These are phyloP conservation scores for Coniochaeta ligniaria DNA, from an alignment of 2,329 filamentous ascomycete species.

Conservation along the genomic window DNA sequence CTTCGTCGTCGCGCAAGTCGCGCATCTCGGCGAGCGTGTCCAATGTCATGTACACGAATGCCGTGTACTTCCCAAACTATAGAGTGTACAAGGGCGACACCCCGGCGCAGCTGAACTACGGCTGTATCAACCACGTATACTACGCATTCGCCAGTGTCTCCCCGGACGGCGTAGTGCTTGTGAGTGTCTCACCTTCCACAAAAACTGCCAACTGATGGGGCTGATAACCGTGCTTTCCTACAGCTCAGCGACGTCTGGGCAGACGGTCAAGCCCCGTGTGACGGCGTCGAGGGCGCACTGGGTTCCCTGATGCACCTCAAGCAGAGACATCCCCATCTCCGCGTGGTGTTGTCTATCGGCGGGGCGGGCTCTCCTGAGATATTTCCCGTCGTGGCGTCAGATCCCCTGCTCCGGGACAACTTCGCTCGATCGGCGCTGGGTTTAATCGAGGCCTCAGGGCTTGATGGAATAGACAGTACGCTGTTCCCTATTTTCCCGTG, in stretches of 20 bases:
- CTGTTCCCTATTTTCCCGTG: neutral
- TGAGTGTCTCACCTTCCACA: slow-evolving; percentile 32
- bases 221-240: neutral
- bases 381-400: slow-evolving; percentile 61
- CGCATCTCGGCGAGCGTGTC: slow-evolving; percentile 36
- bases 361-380: slow-evolving; percentile 58
- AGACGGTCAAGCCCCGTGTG: slow-evolving; percentile 64
- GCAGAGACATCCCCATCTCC: slow-evolving; percentile 60
- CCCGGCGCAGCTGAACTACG: slow-evolving; percentile 66
- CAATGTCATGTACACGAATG: slow-evolving; percentile 59
- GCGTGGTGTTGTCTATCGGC: slow-evolving; percentile 71
- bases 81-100: slow-evolving; percentile 66
- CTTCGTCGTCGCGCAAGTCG: slow-evolving; percentile 33
- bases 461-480: slow-evolving; percentile 73
- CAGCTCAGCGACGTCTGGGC: slow-evolving; percentile 76
- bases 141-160: slow-evolving; percentile 75
- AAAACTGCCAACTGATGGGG: neutral
- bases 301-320: slow-evolving; percentile 69
- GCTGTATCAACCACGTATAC: slow-evolving; percentile 73
- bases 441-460: slow-evolving; percentile 62
- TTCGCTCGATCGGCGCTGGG: slow-evolving; percentile 63
- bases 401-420: slow-evolving; percentile 52
- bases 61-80: slow-evolving; percentile 79
- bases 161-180: slow-evolving; percentile 66
- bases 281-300: slow-evolving; percentile 64